Conservation (phyloP, 805 yeast species). For the Zygosaccharomyces lentus region DNA sequence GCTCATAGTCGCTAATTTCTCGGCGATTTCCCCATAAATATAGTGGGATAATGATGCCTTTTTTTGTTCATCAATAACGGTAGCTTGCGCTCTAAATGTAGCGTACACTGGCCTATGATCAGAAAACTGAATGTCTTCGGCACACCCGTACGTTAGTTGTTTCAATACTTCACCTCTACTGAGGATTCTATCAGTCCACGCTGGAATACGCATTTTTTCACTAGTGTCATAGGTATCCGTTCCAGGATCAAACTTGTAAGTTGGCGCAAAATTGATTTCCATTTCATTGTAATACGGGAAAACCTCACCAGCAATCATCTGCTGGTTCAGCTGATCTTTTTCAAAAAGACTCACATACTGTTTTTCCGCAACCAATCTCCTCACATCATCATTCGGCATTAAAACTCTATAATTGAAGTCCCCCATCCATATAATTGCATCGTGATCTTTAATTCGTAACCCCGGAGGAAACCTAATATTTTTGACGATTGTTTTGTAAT, state of each 20-base stretch:
- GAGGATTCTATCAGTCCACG: slow-evolving; percentile 94
- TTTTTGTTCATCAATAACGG: slow-evolving; percentile 56
- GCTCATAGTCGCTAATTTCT: slow-evolving; percentile 39
- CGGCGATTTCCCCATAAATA: slow-evolving; percentile 51
- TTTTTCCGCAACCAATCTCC: slow-evolving; percentile 46
- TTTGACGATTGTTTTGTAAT: slow-evolving; percentile 72
- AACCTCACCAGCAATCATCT: slow-evolving; percentile 70
- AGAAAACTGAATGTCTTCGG: slow-evolving; percentile 57
- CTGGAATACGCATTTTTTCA: slow-evolving; percentile 89
- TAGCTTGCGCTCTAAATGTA: slow-evolving; percentile 56
- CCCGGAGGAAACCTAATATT: slow-evolving; percentile 62
- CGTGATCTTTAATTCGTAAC: slow-evolving; percentile 65
- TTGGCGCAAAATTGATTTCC: slow-evolving; percentile 78
- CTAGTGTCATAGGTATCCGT: slow-evolving; percentile 78
- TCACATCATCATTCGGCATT: slow-evolving; percentile 65
- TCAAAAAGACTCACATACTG: slow-evolving; percentile 54
- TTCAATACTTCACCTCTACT: slow-evolving; percentile 56
- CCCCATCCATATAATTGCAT: slow-evolving; percentile 84
- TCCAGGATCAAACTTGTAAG: slow-evolving; percentile 91
- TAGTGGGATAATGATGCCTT: slow-evolving; percentile 49
- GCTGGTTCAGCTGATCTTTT: slow-evolving; percentile 73
- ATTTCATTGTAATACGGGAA: slow-evolving; percentile 80
- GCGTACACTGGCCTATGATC: slow-evolving; percentile 92
- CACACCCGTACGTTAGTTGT: slow-evolving; percentile 58
- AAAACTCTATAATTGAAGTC: slow-evolving; percentile 86